phyloP scores from a whole-genome alignment of 2,329 filamentous ascomycete species.

The Fusarium poae region DNA sequence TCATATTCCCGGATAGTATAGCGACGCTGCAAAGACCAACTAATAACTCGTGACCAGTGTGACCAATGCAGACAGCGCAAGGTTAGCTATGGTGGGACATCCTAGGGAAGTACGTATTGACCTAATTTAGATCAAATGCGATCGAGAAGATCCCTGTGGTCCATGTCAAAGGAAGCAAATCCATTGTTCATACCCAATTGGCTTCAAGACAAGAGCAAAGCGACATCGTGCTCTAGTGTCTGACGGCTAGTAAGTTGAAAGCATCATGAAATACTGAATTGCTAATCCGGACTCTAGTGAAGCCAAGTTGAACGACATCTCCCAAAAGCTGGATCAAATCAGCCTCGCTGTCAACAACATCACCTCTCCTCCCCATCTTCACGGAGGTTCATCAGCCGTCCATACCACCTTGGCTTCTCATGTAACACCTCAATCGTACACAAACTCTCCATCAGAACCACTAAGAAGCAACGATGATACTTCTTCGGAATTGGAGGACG shows the following conservation, averaged over 20 bases:
- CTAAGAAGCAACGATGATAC: fast-evolving
- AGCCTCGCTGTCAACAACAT: slow-evolving; percentile 15
- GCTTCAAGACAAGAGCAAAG: slow-evolving; percentile 18
- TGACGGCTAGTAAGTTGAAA: neutral
- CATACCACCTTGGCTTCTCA: neutral
- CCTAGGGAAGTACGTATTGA: neutral
- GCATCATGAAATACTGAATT: fast-evolving
- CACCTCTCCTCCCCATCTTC: neutral
- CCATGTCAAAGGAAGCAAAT: slow-evolving; percentile 13
- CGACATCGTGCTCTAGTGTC: neutral
- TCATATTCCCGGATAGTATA: fast-evolving
- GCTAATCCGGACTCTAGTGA: neutral
- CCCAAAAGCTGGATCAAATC: slow-evolving; percentile 14
- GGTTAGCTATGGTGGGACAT: neutral
- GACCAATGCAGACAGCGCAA: slow-evolving; percentile 21
- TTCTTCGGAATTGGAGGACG: neutral
- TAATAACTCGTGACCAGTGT: neutral
- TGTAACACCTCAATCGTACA: neutral
- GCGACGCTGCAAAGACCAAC: neutral
- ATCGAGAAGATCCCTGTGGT: slow-evolving; percentile 15
- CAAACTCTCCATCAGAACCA: neutral
- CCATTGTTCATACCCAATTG: slow-evolving; percentile 10
- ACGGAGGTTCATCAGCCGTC: neutral
- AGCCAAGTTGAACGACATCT: slow-evolving; percentile 11
- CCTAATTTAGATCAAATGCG: slow-evolving; percentile 9